Base-by-base conservation (phyloP, 2,329 filamentous ascomycete genomes). In the Bipolaris sorokiniana region DNA sequence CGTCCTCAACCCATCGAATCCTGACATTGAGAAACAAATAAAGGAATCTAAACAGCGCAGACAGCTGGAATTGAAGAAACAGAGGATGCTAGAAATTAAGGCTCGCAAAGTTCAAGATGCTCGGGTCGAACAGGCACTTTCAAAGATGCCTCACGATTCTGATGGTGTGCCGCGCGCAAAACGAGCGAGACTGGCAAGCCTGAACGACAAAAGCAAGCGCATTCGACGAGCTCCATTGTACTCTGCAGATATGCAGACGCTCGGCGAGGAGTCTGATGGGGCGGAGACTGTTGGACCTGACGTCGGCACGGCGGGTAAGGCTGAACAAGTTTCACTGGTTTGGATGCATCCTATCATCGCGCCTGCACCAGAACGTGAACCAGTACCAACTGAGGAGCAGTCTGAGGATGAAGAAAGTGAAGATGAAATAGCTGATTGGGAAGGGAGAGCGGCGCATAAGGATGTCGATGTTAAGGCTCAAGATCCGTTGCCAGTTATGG, bases 121-220 rank as follows among this genome's bases (percentile, higher is more conserved):
- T 22, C 55, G 56, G 37, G 64, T 69, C 7, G 67, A 69, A 44
- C 47, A 54, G 37, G 58, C 42, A 9, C 45, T 58, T 23, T 54
- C 54, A 16, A 66, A 61, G 36, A 51, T 59, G 40, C 18, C 45
- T 23, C 15, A 48, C 37, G 49, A 48, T 5, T 23, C n/a, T 16
- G 42, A 46, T 16, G 58, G 51, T 20, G 57, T 41, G 41, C 54
- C 59, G 22, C 63, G 52, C n/a, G 51, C 45, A 15, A 69, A 61
- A 40, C 63, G 65, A 26, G 56, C 59, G 11, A 62, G 69, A 47
- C 61, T 71, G 46, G 69, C 66, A n/a, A 71, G 65, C 38, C 61
- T 71, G 48, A 71, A 70, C 26, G 68, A 69, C 44, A 67, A 60
- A 44, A 67, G 62, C 28, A 66, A 65, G 26, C 51, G 51, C 3